Base-by-base conservation (phyloP, 2,329 filamentous ascomycete genomes). In the Didymella lethalis region DNA sequence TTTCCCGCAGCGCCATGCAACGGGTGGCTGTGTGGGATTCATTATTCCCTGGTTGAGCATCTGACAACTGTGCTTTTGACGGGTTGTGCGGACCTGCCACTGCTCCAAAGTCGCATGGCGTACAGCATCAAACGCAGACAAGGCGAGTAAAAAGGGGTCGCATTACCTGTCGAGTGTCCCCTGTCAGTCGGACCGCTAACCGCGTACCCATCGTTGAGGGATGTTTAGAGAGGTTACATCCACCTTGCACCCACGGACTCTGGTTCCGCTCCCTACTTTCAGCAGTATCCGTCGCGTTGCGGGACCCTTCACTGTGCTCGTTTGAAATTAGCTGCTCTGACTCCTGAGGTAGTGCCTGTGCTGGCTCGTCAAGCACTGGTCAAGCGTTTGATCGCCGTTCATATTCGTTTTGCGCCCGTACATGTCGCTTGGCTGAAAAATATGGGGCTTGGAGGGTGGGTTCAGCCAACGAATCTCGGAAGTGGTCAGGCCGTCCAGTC, bases 351-450 rank as follows among this genome's bases (percentile, higher is more conserved):
- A 54, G 51, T 53, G 63, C 63, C 70, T 69, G 66, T 64, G 65
- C 66, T 62, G 62, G 58, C 67, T 65, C 61, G 57, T 67, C 65
- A 71, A 73, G 72, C 72, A 75, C 66, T 73, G 69, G 65, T 63
- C 71, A 74, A 65, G 73, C 72, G 74, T 77, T 76, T 76, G 74
- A 77, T 77, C 74, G 72, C 73, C 74, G 69, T 71, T 65, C 63
- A 69, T 63, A 61, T 71, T 71, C 62, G 65, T 70, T 71, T 68
- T 68, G 62, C 57, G 67, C 65, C 65, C 23, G 36, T 48, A 49
- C 55, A 45, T 23, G 50, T 58, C 55, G 53, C 53, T 52, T 57
- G 55, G 55, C 55, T 44, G 1, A 40, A 34, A 32, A 34, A 47
- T 43, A 40, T 5, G 45, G 56, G 26, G 25, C 50, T 7, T 47